Base-by-base conservation (phyloP, 2,329 filamentous ascomycete species). In the Coniochaeta hoffmannii region DNA sequence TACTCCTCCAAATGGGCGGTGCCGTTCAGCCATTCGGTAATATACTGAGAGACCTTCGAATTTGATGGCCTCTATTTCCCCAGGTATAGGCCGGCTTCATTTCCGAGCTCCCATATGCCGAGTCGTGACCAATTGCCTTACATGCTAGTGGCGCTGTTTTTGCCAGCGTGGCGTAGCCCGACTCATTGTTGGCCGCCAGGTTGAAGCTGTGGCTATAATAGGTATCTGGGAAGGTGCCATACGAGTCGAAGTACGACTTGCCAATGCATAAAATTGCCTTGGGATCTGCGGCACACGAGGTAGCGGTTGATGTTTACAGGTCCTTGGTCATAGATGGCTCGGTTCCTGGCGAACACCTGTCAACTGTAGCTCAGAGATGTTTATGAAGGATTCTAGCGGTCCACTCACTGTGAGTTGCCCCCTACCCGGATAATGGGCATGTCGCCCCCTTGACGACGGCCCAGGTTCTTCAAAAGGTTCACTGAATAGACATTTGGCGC, bases 181-280 rank as follows among this genome's bases (percentile, higher is more conserved):
- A 62, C 6, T 60, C 58, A 55, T 64, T 63, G 55, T 59, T 61
- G 1, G 58, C 57, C 7, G 56, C 62, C n/a, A 65, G 54, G 53
- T 63, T 62, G 53, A 64, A 62, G 34, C 62, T 57, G 52, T 64
- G 61, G 31, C 57, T 60, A 54, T 63, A 64, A 12, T 54, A 44
- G 14, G 61, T 62, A 26, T 58, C 60, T 3, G 61, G 57, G 50
- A 65, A 61, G 10, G 56, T 59, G 51, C 60, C 57, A 51, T 61
- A 64, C 1, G 61, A 61, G 24, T 63, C 60, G 38, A 65, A 65
- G 57, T 57, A 64, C 4, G 51, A 55, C n/a, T 56, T 56, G 11
- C 63, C 63, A 54, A 65, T 63, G 57, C 63, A 65, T 26, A 61
- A 59, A 32, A 58, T 59, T 12, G 62, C 63, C 15, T 58, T 58